Conservation (phyloP, 371 early-diverging fungal species). For the Smittium culicis region DNA sequence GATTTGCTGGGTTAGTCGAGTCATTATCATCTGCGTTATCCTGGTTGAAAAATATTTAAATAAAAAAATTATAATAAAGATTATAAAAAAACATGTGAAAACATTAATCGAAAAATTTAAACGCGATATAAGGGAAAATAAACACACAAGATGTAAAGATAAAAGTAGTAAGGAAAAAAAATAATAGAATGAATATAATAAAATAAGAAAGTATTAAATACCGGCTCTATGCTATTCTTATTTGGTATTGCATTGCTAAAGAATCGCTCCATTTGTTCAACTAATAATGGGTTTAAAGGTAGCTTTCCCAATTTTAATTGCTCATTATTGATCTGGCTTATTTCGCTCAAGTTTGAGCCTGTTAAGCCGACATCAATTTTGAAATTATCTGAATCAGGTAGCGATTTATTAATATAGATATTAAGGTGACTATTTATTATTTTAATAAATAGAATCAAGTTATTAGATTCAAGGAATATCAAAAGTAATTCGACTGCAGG, state of each 20-base stretch:
- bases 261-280: constrained; percentile 36
- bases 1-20: not conserved
- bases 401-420: constrained; percentile 32
- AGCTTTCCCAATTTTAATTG: constrained; percentile 43
- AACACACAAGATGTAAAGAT: not conserved
- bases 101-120: not conserved
- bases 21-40: not conserved
- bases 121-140: not conserved
- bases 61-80: no score
- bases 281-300: constrained; percentile 40
- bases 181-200: not conserved
- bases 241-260: constrained; percentile 21
- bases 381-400: constrained; percentile 13
- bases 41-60: no score
- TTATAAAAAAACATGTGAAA: not conserved
- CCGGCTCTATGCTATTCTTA: not conserved
- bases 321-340: constrained; percentile 70
- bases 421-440: constrained; percentile 90
- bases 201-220: no score
- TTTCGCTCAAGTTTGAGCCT: constrained; percentile 56
- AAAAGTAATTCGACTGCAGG: constrained; percentile 89
- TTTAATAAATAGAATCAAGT: constrained; percentile 69
- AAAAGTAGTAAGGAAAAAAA: not conserved
- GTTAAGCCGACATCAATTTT: constrained; percentile 62
- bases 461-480: constrained; percentile 84